phyloP scores from a whole-genome alignment of 768 basidiomycete species.

The Strobilomyces dryophilus region DNA sequence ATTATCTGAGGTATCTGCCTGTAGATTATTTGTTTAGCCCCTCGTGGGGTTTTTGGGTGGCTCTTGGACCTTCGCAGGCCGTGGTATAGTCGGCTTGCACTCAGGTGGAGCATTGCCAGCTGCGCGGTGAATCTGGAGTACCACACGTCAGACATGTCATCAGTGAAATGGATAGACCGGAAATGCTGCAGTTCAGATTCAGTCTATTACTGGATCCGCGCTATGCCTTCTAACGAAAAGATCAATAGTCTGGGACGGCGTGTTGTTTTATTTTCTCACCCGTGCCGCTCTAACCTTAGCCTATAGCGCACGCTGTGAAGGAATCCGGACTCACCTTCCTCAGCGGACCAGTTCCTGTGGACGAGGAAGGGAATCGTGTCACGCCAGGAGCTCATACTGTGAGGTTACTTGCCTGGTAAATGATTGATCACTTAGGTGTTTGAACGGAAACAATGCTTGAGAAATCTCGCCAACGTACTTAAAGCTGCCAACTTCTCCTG shows the following conservation, averaged over 20 bases:
- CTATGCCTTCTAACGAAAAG: slow-evolving; percentile 49
- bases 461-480: slow-evolving; percentile 51
- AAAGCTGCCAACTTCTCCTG: slow-evolving; percentile 52
- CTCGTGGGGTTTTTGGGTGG: background rate
- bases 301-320: slow-evolving; percentile 52
- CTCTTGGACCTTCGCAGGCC: background rate
- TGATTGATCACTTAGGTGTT: background rate
- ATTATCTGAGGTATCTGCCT: background rate
- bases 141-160: slow-evolving; percentile 2
- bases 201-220: background rate
- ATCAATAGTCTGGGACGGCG: slow-evolving; percentile 48
- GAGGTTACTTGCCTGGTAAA: background rate
- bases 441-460: slow-evolving; percentile 51
- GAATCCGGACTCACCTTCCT: slow-evolving; percentile 56
- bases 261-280: background rate
- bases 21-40: background rate
- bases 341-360: slow-evolving; percentile 56
- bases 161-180: background rate
- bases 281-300: background rate
- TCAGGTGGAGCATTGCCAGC: background rate
- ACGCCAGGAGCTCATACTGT: slow-evolving; percentile 59
- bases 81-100: background rate
- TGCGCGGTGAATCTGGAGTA: background rate
- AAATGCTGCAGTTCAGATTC: background rate
- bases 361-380: slow-evolving; percentile 46